Evolutionary conservation across 2,329 filamentous ascomycete genomes (phyloP).

Genomic region (Colletotrichum tropicale): DNA sequence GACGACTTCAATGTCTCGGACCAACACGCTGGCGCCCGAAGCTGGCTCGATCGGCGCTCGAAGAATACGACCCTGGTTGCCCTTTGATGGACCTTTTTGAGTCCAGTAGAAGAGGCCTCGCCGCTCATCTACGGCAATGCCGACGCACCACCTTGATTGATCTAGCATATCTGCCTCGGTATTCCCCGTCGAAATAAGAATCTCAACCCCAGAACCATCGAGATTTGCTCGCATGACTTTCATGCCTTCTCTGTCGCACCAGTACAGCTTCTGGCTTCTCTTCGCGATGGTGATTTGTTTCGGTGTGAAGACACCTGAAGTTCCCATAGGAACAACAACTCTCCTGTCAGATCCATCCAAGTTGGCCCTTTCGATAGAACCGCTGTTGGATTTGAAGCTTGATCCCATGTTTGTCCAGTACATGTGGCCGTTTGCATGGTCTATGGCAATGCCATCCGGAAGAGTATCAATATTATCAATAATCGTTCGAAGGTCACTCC

Average conservation of each 20-base stretch:
- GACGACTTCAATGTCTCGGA: not conserved
- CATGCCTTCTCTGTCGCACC: conserved; percentile 7
- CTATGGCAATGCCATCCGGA: not conserved
- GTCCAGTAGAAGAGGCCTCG: not conserved
- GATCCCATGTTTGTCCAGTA: conserved; percentile 10
- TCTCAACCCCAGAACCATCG: not conserved
- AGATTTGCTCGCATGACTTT: conserved; percentile 4
- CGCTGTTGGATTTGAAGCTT: not conserved
- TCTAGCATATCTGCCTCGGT: not conserved
- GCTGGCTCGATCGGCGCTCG: not conserved
- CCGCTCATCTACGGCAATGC: not conserved
- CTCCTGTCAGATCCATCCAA: not conserved
- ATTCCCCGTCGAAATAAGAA: not conserved
- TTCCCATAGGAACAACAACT: not conserved
- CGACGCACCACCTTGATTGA: not conserved
- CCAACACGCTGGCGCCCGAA: not conserved
- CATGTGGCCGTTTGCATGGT: not conserved
- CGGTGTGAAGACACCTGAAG: not conserved
- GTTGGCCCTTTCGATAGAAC: conserved; percentile 3
- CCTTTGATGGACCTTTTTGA: conserved; percentile 1
- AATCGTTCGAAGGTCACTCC: not conserved
- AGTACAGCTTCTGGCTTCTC: not conserved
- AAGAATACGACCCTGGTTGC: not conserved
- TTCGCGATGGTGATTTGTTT: conserved; percentile 6
- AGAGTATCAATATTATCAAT: not conserved